Conservation (phyloP, 1,284 basidiomycete species). For the Ustilago curta region DNA sequence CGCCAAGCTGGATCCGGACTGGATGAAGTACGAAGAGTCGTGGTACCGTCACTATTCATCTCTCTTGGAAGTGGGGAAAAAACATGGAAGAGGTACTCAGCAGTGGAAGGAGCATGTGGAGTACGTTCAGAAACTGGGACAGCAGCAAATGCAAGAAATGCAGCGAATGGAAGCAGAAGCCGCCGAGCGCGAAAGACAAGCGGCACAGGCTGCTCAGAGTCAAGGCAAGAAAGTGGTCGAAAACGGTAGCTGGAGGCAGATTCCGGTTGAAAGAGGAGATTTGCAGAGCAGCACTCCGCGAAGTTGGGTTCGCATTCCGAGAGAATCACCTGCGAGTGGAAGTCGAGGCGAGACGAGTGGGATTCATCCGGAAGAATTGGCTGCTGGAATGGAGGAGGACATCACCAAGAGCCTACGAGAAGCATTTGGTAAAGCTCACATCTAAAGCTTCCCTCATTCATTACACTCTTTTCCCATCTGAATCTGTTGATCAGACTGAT, state of each 20-base stretch:
- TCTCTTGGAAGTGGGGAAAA: conserved; percentile 12
- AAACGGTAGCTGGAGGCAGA: not conserved
- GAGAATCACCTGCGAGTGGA: too few relatives aligned
- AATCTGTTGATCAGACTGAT: too few relatives aligned
- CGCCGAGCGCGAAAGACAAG: not conserved
- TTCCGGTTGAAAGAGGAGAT: not conserved
- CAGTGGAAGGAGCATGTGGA: conserved; percentile 1
- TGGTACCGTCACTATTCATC: conserved; percentile 11
- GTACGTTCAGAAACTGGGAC: not conserved
- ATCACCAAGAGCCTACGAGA: not conserved
- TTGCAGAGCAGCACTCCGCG: conserved; percentile 1
- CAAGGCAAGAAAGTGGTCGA: not conserved
- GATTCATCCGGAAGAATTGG: too few relatives aligned
- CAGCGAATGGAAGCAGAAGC: not conserved
- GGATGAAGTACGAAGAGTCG: conserved; percentile 14
- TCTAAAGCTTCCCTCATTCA: too few relatives aligned
- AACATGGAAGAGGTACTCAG: too few relatives aligned
- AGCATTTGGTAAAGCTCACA: not conserved
- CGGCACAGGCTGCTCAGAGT: not conserved
- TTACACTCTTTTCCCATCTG: too few relatives aligned
- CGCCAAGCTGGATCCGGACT: not conserved
- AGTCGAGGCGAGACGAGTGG: too few relatives aligned
- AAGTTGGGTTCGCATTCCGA: not conserved
- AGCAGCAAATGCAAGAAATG: not conserved
- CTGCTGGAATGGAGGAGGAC: too few relatives aligned